A percentile compares a stretch with the other conserved stretches of the same genome.
These are phyloP conservation scores for Alternaria solani DNA, from an alignment of 2,329 filamentous ascomycete genomes.

Conservation along the genomic window DNA sequence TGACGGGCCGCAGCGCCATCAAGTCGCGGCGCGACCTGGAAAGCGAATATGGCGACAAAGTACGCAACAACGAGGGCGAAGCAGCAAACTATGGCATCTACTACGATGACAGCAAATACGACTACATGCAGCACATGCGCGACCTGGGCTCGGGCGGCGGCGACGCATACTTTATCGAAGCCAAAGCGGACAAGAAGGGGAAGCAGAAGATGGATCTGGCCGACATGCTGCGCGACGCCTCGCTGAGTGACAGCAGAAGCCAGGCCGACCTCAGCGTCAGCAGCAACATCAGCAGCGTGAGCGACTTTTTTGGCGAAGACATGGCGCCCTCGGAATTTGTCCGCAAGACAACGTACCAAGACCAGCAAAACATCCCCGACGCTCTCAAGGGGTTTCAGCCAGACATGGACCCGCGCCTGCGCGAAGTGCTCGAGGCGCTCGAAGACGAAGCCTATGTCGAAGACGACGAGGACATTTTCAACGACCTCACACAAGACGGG, in stretches of 20 bases:
- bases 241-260: slow-evolving; percentile 53
- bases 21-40: slow-evolving; percentile 82
- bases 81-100: slow-evolving; percentile 93
- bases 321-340: slow-evolving; percentile 83
- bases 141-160: slow-evolving; percentile 74
- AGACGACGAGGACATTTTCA: slow-evolving; percentile 83
- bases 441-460: slow-evolving; percentile 97
- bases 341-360: slow-evolving; percentile 80
- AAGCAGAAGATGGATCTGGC: slow-evolving; percentile 80
- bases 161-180: slow-evolving; percentile 84
- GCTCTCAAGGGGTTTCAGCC: slow-evolving; percentile 92
- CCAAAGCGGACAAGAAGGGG: slow-evolving; percentile 69
- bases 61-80: slow-evolving; percentile 92
- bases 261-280: slow-evolving; percentile 54
- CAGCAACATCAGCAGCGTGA: slow-evolving; percentile 52
- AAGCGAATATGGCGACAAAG: slow-evolving; percentile 70
- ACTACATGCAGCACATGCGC: slow-evolving; percentile 99
- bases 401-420: slow-evolving; percentile 92
- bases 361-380: slow-evolving; percentile 92
- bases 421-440: slow-evolving; percentile 90
- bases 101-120: slow-evolving; percentile 94
- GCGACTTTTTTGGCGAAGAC: slow-evolving; percentile 73
- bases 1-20: slow-evolving; percentile 56
- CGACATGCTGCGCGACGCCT: slow-evolving; percentile 73
- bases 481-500: slow-evolving; percentile 71